Evolutionary conservation across 2,329 filamentous ascomycete species (phyloP).

Genomic region (Microsporum ferrugineum): DNA sequence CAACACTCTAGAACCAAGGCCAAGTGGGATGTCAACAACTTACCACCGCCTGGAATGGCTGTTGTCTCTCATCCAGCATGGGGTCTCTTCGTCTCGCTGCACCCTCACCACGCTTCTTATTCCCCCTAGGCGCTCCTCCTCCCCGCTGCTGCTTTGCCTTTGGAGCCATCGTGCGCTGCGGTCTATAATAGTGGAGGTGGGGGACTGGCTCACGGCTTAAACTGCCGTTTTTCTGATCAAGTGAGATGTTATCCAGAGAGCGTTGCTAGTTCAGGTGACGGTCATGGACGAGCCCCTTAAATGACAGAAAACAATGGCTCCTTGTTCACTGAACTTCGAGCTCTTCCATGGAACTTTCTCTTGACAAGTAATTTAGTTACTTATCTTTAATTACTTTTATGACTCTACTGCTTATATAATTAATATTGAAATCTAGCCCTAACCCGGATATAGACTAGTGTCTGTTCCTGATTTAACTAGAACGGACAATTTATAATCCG

Average conservation of each 20-base stretch:
- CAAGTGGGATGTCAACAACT: conserved; percentile 18
- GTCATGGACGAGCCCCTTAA: too few species aligned
- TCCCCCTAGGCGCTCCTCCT: background rate
- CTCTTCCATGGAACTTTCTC: background rate
- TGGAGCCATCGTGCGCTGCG: background rate
- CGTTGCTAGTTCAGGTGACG: background rate
- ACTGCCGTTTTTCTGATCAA: background rate
- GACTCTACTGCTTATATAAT: background rate
- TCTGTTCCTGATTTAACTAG: background rate
- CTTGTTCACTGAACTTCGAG: background rate
- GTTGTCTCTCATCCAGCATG: conserved; percentile 44
- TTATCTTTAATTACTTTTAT: background rate
- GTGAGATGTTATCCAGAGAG: background rate
- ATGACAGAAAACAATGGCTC: background rate
- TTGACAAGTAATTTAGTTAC: background rate
- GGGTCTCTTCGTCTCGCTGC: conserved; percentile 23
- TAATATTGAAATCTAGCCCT: background rate
- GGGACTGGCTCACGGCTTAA: background rate
- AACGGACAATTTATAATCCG: background rate
- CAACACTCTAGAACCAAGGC: background rate
- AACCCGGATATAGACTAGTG: background rate
- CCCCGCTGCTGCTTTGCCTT: background rate
- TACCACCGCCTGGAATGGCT: conserved; percentile 53
- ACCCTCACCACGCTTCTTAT: background rate
- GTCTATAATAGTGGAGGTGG: background rate